Percentiles rank a stretch among this genome's conserved stretches.
phyloP scores from a whole-genome alignment of 2,329 filamentous ascomycete species.

The Paecilomyces formosus region DNA sequence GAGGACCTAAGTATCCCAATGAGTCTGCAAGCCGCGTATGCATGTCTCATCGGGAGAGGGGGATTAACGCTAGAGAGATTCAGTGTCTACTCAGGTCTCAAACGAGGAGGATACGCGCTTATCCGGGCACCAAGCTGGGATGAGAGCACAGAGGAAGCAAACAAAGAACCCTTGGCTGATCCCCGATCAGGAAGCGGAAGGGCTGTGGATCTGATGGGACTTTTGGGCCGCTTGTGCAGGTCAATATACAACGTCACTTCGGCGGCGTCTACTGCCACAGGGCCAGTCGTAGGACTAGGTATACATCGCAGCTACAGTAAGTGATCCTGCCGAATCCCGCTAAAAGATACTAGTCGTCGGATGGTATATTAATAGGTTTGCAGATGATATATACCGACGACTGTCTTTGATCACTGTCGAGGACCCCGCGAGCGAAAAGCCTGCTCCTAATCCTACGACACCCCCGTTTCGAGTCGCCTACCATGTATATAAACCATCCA shows the following conservation, averaged over 20 bases:
- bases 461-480: slow-evolving; percentile 66
- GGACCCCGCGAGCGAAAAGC: slow-evolving; percentile 42
- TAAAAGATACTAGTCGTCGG: background rate
- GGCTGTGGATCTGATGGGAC: slow-evolving; percentile 19
- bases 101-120: slow-evolving; percentile 73
- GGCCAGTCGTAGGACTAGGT: slow-evolving; percentile 46
- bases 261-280: slow-evolving; percentile 26
- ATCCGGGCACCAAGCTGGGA: slow-evolving; percentile 57
- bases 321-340: slow-evolving; percentile 5
- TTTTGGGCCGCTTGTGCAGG: slow-evolving; percentile 24
- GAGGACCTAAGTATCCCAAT: slow-evolving; percentile 67
- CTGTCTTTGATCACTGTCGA: slow-evolving; percentile 68
- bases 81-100: slow-evolving; percentile 79
- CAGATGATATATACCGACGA: slow-evolving; percentile 66
- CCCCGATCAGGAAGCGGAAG: slow-evolving; percentile 5
- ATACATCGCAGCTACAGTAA: slow-evolving; percentile 48
- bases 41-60: slow-evolving; percentile 66
- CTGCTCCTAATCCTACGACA: slow-evolving; percentile 16
- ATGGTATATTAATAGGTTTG: slow-evolving; percentile 26
- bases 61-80: slow-evolving; percentile 68
- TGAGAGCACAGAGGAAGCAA: slow-evolving; percentile 19
- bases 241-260: slow-evolving; percentile 22
- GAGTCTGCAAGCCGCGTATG: slow-evolving; percentile 84
- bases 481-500: slow-evolving; percentile 70
- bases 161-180: slow-evolving; percentile 1